phyloP scores from a whole-genome alignment of 192 early-diverging fungal species.

The Lunasporangiospora selenospora region DNA sequence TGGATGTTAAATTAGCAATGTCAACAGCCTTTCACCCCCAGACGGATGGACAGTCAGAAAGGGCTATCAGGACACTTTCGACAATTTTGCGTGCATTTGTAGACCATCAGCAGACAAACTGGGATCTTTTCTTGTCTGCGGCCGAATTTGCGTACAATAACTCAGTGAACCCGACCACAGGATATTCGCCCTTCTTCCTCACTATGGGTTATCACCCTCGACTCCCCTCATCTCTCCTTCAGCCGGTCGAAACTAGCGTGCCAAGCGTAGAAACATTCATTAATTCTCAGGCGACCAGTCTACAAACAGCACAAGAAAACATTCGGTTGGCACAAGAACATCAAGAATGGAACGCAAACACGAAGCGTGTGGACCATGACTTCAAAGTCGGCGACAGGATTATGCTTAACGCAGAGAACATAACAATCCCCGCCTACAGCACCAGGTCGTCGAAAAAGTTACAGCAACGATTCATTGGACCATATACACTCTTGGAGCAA shows the following conservation, averaged over 20 bases:
- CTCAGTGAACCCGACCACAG: constrained; percentile 24
- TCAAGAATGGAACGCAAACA: neutral
- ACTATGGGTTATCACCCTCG: constrained; percentile 35
- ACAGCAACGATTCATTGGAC: neutral
- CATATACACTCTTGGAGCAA: neutral
- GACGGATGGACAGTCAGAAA: constrained; percentile 43
- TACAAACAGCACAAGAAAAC: neutral
- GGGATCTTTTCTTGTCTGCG: constrained; percentile 44
- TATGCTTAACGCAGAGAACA: neutral
- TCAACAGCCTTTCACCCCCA: constrained; percentile 36
- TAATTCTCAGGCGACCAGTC: too few relatives aligned
- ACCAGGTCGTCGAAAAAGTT: neutral
- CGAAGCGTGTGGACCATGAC: neutral
- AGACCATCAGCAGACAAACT: constrained; percentile 38
- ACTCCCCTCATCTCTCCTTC: constrained; percentile 1
- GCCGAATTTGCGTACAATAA: constrained; percentile 65
- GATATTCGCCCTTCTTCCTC: constrained; percentile 31
- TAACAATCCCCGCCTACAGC: neutral
- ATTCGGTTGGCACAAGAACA: neutral
- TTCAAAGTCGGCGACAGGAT: constrained; percentile 4
- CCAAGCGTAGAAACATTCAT: neutral
- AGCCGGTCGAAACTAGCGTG: too few relatives aligned
- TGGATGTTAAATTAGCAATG: constrained; percentile 47
- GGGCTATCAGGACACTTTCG: constrained; percentile 8
- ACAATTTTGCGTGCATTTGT: constrained; percentile 9